Evolutionary conservation across 345 rosid species (phyloP).

Genomic region (Aurinia saxatilis): DNA sequence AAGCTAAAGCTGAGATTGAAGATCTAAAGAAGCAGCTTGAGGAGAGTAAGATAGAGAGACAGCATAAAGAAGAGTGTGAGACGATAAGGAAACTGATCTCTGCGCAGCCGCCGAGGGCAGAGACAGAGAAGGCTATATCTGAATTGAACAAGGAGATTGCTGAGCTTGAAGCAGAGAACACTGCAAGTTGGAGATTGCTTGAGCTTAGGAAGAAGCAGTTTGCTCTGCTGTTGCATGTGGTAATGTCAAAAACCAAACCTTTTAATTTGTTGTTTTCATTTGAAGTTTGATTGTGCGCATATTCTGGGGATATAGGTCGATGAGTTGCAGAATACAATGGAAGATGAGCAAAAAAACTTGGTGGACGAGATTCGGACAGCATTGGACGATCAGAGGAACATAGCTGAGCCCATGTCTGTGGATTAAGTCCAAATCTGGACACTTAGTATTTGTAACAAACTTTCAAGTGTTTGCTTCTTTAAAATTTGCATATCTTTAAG

Average conservation of each 20-base stretch:
- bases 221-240: conserved; percentile 84
- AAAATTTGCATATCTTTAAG: too few species aligned
- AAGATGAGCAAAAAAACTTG: conserved; percentile 84
- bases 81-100: conserved; percentile 75
- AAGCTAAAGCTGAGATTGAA: conserved; percentile 71
- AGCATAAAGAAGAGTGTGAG: conserved; percentile 97
- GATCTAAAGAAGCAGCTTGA: conserved; percentile 80
- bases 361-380: conserved; percentile 79
- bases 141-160: conserved; percentile 80
- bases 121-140: conserved; percentile 62
- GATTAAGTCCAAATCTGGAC: conserved; percentile 14
- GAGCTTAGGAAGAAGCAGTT: conserved; percentile 96
- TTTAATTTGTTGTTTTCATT: not conserved
- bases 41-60: conserved; percentile 89
- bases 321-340: conserved; percentile 84
- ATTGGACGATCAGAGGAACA: conserved; percentile 66
- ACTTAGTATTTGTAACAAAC: not conserved
- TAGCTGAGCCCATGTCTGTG: conserved; percentile 35
- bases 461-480: conserved; percentile 8
- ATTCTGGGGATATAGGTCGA: conserved; percentile 50
- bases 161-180: conserved; percentile 72
- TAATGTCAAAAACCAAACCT: conserved; percentile 27
- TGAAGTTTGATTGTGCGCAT: not conserved
- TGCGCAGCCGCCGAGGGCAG: conserved; percentile 77
- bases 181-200: conserved; percentile 76